These are phyloP conservation scores for Pythium dissimile DNA, from an alignment of 352 stramenopile species.

Conservation along the genomic window DNA sequence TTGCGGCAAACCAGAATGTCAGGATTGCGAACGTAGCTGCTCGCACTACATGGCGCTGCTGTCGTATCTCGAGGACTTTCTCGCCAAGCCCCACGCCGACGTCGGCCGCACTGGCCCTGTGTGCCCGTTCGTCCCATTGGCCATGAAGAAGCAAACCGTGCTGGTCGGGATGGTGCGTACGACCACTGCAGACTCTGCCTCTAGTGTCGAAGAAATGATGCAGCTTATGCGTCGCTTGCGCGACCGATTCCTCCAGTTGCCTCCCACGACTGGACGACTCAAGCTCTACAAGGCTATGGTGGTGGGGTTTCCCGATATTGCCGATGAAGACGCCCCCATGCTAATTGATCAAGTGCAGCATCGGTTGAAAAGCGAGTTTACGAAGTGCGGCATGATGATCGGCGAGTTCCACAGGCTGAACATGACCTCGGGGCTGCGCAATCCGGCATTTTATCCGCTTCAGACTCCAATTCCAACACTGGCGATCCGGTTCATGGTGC, in stretches of 20 bases:
- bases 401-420: slow-evolving; percentile 5
- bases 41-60: not conserved
- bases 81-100: slow-evolving; percentile 1
- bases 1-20: not conserved
- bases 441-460: not conserved
- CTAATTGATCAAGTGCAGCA: not conserved
- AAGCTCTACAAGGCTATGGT: slow-evolving; percentile 6
- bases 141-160: slow-evolving; percentile 1
- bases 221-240: not conserved
- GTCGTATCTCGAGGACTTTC: slow-evolving; percentile 1
- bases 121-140: not conserved
- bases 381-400: slow-evolving; percentile 4
- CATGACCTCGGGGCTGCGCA: not conserved
- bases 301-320: not conserved
- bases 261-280: not conserved
- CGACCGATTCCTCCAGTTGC: not conserved
- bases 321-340: not conserved
- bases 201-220: not conserved
- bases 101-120: not conserved
- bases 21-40: not conserved
- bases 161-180: slow-evolving; percentile 1
- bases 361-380: not conserved
- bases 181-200: not conserved
- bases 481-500: slow-evolving; percentile 6
- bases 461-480: not conserved